A percentile compares a stretch with the other conserved stretches of the same genome.
phyloP scores from a whole-genome alignment of 495 filamentous ascomycete species.

The Neurospora tetraspora region DNA sequence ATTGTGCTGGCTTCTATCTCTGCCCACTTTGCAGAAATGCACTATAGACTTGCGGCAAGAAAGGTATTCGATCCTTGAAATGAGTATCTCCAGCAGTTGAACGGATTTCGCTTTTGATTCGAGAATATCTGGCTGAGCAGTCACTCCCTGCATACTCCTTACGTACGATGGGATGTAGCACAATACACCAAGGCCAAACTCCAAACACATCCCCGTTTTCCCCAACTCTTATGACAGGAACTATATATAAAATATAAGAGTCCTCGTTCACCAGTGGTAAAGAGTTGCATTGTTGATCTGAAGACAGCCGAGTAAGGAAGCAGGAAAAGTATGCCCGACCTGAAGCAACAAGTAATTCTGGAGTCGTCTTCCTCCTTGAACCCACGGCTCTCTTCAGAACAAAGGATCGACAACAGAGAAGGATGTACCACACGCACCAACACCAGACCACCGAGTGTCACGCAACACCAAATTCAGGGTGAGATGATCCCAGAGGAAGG shows the following conservation, averaged over 20 bases:
- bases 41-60: background rate
- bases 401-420: background rate
- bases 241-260: background rate
- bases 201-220: background rate
- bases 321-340: background rate
- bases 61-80: background rate
- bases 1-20: background rate
- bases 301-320: background rate
- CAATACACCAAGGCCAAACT: background rate
- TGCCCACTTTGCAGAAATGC: background rate
- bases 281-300: background rate
- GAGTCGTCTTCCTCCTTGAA: background rate
- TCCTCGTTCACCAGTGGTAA: background rate
- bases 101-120: background rate
- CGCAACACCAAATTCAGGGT: background rate
- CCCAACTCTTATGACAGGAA: background rate
- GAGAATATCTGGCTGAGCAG: background rate
- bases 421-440: background rate
- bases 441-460: background rate
- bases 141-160: background rate
- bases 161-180: background rate
- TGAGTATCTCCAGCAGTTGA: background rate
- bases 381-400: background rate
- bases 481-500: background rate
- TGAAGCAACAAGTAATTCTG: background rate